Base-by-base conservation (phyloP, 495 filamentous ascomycete genomes). In the Hyphodiscus hymeniophilus region DNA sequence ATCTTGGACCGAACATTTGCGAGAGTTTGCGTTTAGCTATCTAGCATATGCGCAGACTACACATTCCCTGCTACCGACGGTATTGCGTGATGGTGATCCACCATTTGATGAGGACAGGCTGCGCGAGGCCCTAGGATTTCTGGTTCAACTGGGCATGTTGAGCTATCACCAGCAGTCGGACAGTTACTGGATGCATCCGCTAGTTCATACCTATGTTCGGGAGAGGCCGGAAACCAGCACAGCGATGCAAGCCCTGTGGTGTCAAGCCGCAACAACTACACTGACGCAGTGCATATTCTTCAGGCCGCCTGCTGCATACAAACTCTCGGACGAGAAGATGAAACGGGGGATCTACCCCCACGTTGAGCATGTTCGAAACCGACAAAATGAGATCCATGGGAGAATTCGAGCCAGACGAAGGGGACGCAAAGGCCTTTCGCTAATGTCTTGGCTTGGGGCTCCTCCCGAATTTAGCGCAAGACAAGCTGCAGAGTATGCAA, bases 141-240 rank as follows among this genome's bases (percentile, higher is more conserved):
- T 71, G n/a, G 34, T 39, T 11, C 47, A 61, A 40, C 49, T 61
- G 30, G 66, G 60, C 0, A 50, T 71, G 6, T 53, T 68, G 17
- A 54, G 43, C 15, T 45, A 62, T 17, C 36, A 64, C 13, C 51
- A 60, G 15, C 24, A 30, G 8, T 47, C 39, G 10, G 56, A 65
- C 28, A 60, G 55, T 33, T 69, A 68, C 38, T 66, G 57, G 8
- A 68, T 72, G 59, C 67, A 70, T 55, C 64, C 63, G 17, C 35
- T 66, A 6, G 60, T 69, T 2, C 66, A 72, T 33, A 49, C 35
- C n/a, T 72, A 66, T 66, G 65, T 56, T 1, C 51, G 67, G 26
- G 55, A 69, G 30, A 45, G 67, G 38, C 59, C 64, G 7, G 39
- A 55, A 24, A 65, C 66, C 59, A 53, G 43, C 7, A 45, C 52